Base-by-base conservation (phyloP, 495 filamentous ascomycete species). In the Penicillium riverlandense region DNA sequence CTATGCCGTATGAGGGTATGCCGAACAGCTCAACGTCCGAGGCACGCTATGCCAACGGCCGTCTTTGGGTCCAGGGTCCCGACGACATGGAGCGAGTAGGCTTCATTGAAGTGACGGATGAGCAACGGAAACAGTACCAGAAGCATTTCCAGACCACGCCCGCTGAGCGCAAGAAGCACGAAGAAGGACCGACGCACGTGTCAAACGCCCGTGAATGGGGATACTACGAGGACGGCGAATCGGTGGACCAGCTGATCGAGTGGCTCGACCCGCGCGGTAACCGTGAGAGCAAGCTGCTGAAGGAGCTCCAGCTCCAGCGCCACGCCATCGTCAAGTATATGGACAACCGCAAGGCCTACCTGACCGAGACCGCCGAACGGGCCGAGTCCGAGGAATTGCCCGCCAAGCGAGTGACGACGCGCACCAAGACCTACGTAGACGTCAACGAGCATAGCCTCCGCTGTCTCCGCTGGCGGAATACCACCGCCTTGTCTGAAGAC, bases 41-140 rank as follows among this genome's bases (percentile, higher is more conserved):
- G 33, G 88, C 90, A 13, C 79, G 77, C 9, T 98, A 96, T 56
- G 90, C 94, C 9, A 98, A 97, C 59, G 92, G 88, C 8, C 86
- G 89, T 42, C 67, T 98, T 34, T 98, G 92, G 92, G 82, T 98
- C 22, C 92, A 98, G 62, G 92, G 92, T 0, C 92, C 92, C 0
- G 87, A 95, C 61, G 85, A 90, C 35, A 75, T 90, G 59, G 92
- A 98, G 63, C 77, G 86, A 6, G 76, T 83, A 36, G 92, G 91
- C 12, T 86, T 86, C 49, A 87, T 95, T 55, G 85, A 94, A 44
- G 75, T 88, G 55, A 63, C 77, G 11, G 82, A 88, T 22, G 76
- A 78, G 15, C 78, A 90, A 47, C 73, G 76, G 48, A 76, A 77
- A 48, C 67, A 68, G 50, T 82, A 77, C 42, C 61, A 65, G 43